Conservation (phyloP, 495 filamentous ascomycete species). For the Sordaria brevicollis region DNA sequence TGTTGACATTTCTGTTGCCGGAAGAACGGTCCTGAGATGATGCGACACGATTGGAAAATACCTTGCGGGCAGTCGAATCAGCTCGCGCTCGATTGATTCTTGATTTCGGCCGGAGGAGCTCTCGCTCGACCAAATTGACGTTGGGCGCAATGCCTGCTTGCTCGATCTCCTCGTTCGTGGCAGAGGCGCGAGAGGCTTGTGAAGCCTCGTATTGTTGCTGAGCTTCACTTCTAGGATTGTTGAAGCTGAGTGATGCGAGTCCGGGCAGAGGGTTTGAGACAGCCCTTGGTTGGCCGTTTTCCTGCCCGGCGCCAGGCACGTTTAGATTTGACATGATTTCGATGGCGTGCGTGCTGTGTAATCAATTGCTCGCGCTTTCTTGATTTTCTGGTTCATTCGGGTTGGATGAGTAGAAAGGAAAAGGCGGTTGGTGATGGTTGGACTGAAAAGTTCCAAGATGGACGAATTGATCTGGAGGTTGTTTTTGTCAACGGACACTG, state of each 20-base stretch:
- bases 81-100: not conserved
- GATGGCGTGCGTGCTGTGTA: not conserved
- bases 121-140: conserved; percentile 1
- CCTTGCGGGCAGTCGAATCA: not conserved
- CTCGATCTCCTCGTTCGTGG: conserved; percentile 13
- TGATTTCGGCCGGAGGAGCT: not conserved
- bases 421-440: not conserved
- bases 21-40: not conserved
- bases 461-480: not conserved
- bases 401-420: not conserved
- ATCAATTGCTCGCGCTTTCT: not conserved
- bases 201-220: conserved; percentile 3
- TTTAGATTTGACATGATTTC: not conserved
- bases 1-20: not conserved
- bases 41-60: not conserved
- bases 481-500: not conserved
- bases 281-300: not conserved
- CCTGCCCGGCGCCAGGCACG: not conserved
- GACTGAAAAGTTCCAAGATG: not conserved
- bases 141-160: conserved; percentile 15
- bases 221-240: not conserved
- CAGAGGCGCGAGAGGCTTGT: conserved; percentile 4
- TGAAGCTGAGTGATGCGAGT: not conserved
- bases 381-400: not conserved
- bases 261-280: not conserved